Base-by-base conservation (phyloP, 139 green algal genomes). In the Chlamydomonas incerta region DNA sequence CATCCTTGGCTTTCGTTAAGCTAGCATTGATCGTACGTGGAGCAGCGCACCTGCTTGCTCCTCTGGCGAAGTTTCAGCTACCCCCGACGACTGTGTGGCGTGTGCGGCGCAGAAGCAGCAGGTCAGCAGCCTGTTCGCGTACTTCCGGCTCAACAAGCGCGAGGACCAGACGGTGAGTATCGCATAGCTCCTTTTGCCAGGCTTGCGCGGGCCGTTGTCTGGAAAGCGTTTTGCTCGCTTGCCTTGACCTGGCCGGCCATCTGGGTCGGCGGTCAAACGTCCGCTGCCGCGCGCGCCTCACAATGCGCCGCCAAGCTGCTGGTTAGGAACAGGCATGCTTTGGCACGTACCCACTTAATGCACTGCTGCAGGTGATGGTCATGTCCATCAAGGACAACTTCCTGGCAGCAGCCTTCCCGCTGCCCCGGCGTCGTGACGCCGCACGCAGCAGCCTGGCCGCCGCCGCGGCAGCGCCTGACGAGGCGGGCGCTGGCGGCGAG, bases 131-230 rank as follows among this genome's bases (percentile, higher is more conserved):
- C 60, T 82, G 11, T 82, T 82, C 28, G 46, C 75, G 10, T 82
- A 82, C 35, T 82, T 82, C 35, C 60, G 75, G 3, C 3, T 46
- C 29, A 46, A 46, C 60, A 31, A 23, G 13, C 72, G 72, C 24
- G n/a, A 41, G 31, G 75, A 82, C 37, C 24, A 46, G 28, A 82
- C 75, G 60, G 75, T 82, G 62, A 2, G 63, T 41, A 23, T 24
- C 9, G 24, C 26, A 8, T 24, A 4, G 62, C 62, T 15, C 2
- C 26, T 6, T 15, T 15, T 35, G 26, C 28, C 28, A 69, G 62
- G 62, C 11, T 2, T 6, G 35, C 8, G 28, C 26, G 62, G 62
- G 4, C 13, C 13, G 20, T 17, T 29, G 58, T 57, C 14, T 14
- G 58, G 13, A 65, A 28, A 33, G 17, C 24, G 60, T 2, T 60